Conservation (phyloP, 192 early-diverging fungal genomes). For the Coemansia sp. region DNA sequence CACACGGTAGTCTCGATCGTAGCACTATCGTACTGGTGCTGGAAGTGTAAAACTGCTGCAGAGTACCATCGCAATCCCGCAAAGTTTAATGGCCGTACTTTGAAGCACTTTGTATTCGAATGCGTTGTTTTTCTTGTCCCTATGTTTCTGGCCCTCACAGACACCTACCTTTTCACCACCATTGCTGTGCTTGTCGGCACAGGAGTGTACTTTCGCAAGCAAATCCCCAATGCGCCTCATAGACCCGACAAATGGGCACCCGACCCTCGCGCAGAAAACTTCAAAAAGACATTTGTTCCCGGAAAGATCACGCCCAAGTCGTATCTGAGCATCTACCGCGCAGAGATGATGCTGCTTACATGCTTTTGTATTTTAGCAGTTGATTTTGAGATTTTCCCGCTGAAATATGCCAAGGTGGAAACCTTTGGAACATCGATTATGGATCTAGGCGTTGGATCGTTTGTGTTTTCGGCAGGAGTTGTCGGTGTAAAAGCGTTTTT, state of each 20-base stretch:
- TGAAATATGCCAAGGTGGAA: constrained; percentile 87
- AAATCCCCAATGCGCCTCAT: constrained; percentile 37
- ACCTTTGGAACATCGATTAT: constrained; percentile 89
- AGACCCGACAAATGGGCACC: constrained; percentile 53
- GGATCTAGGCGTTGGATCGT: constrained; percentile 92
- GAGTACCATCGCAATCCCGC: constrained; percentile 39
- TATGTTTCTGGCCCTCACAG: constrained; percentile 45
- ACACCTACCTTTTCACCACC: constrained; percentile 22
- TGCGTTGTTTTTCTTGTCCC: constrained; percentile 36
- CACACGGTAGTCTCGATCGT: constrained; percentile 44
- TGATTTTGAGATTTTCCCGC: constrained; percentile 89
- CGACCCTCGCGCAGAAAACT: constrained; percentile 43
- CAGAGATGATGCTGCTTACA: constrained; percentile 73
- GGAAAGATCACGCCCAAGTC: constrained; percentile 42
- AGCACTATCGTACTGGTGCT: constrained; percentile 48
- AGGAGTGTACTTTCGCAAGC: constrained; percentile 38
- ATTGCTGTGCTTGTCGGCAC: constrained; percentile 15
- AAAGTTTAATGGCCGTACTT: constrained; percentile 22
- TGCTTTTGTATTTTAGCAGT: constrained; percentile 90
- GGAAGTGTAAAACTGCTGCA: constrained; percentile 54
- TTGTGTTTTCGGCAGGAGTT: constrained; percentile 88
- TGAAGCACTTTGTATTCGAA: constrained; percentile 30
- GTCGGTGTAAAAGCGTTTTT: constrained; percentile 67
- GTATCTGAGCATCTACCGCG: constrained; percentile 72
- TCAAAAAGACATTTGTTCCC: constrained; percentile 28